Evolutionary conservation across 768 basidiomycete genomes (phyloP), one percentile per base, ranked within the genome.

Genomic region (Tulasnella sp.): DNA sequence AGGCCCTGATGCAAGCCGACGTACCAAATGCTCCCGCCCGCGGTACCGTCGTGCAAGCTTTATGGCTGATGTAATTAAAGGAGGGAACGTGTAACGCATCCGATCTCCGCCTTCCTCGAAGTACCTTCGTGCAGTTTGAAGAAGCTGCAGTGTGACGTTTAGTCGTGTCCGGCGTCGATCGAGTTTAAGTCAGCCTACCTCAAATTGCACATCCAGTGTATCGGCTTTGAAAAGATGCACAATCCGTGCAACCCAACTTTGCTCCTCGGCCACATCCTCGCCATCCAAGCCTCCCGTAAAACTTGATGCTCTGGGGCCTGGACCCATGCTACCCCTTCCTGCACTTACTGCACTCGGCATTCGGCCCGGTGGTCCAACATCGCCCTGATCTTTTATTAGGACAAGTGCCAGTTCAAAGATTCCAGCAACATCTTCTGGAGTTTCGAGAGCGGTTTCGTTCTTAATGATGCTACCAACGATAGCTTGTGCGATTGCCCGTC

Each of bases 211-310:
- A 81, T 89, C 92, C 80, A 98, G 83, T 37, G 93, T 92, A 73
- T 98, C 95, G 0, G 94, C 89, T 29, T 91, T 87, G 90, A 99
- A 98, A 42, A 99, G 84, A 86, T 99, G 98, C 2, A 99, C 93
- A 94, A 99, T 98, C 80, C 97, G 87, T 55, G 98, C 97, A 20
- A 98, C 90, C 98, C 98, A 99, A 0, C 98, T 98, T 82, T 99
- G 98, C 84, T 99, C 98, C 84, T 99, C 98, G 0, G 96, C 96
- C 86, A 96, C 88, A 82, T 99, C 97, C 83, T 96, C 94, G 73
- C 91, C 85, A 83, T 97, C 96, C 74, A 89, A 81, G 39, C 69
- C 76, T 86, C 85, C 81, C 90, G 89, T 13, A 61, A 57, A 6
- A 79, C 79, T 40, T 90, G 86, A 9, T 51, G 74, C 90, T 90